phyloP scores from a whole-genome alignment of 2,329 filamentous ascomycete species.

The Diaporthe caulivora region DNA sequence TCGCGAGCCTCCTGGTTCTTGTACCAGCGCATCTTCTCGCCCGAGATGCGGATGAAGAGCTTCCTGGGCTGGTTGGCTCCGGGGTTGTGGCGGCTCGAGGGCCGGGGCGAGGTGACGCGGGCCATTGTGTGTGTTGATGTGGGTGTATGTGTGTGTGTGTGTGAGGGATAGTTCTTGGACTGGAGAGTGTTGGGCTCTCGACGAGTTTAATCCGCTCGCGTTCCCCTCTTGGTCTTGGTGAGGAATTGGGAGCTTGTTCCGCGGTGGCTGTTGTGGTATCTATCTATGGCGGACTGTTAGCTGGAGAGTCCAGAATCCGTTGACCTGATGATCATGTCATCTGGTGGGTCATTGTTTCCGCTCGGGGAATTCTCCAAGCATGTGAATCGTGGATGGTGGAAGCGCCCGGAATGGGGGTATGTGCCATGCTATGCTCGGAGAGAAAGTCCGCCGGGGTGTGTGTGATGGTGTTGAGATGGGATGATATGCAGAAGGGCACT shows the following conservation, averaged over 20 bases:
- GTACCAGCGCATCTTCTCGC: constrained; percentile 34
- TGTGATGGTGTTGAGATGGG: constrained; percentile 11
- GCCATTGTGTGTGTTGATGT: not conserved
- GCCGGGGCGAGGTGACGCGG: constrained; percentile 26
- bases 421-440: not conserved
- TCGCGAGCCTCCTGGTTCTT: constrained; percentile 18
- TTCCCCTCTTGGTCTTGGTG: not conserved
- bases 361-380: not conserved
- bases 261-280: not conserved
- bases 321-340: not conserved
- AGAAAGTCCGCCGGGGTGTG: constrained; percentile 9
- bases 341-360: not conserved
- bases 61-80: constrained; percentile 16
- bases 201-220: too few species aligned
- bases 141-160: not conserved
- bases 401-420: not conserved
- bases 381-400: constrained; percentile 4
- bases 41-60: constrained; percentile 30
- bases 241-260: not conserved
- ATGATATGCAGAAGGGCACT: not conserved
- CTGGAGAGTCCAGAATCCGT: not conserved
- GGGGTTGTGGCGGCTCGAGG: constrained; percentile 13
- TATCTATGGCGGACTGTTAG: constrained; percentile 5
- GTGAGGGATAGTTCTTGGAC: not conserved
- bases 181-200: not conserved